Evolutionary conservation across 768 basidiomycete species (phyloP).

Genomic region (Mycena vitilis): DNA sequence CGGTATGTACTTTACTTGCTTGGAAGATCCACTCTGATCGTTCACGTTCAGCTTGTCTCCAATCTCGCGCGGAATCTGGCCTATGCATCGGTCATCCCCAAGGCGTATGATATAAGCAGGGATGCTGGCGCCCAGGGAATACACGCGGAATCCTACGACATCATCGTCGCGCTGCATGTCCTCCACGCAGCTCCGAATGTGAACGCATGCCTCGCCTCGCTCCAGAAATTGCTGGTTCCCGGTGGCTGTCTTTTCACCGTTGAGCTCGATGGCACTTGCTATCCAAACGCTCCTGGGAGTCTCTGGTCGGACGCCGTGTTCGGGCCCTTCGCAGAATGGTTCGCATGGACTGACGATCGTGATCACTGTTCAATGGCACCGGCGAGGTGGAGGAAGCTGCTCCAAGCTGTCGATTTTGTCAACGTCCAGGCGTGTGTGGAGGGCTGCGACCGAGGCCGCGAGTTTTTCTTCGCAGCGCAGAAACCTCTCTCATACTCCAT

Average conservation of each 20-base stretch:
- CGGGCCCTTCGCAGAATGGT: constrained; percentile 24
- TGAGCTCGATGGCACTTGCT: constrained; percentile 8
- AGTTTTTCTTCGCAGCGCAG: constrained; percentile 9
- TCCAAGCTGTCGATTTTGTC: neutral
- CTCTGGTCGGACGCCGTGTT: constrained; percentile 21
- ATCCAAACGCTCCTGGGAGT: neutral
- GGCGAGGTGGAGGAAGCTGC: neutral
- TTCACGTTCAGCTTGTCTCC: neutral
- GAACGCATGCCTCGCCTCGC: neutral
- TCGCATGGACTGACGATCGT: neutral
- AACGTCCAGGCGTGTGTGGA: constrained; percentile 9
- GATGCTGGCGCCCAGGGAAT: constrained; percentile 10
- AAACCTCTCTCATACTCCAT: neutral
- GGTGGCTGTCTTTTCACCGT: constrained; percentile 15
- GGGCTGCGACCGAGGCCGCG: neutral
- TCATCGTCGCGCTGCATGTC: constrained; percentile 16
- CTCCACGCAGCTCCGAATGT: constrained; percentile 21
- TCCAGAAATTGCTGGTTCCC: constrained; percentile 13
- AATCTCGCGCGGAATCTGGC: neutral
- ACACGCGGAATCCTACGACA: constrained; percentile 9
- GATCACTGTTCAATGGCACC: constrained; percentile 10
- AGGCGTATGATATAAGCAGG: constrained; percentile 18
- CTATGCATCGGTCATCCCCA: neutral
- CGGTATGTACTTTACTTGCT: neutral
- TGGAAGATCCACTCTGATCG: neutral